Evolutionary conservation across 345 rosid species (phyloP), one percentile per base, ranked within the genome.

Genomic region (Euclidium syriacum): DNA sequence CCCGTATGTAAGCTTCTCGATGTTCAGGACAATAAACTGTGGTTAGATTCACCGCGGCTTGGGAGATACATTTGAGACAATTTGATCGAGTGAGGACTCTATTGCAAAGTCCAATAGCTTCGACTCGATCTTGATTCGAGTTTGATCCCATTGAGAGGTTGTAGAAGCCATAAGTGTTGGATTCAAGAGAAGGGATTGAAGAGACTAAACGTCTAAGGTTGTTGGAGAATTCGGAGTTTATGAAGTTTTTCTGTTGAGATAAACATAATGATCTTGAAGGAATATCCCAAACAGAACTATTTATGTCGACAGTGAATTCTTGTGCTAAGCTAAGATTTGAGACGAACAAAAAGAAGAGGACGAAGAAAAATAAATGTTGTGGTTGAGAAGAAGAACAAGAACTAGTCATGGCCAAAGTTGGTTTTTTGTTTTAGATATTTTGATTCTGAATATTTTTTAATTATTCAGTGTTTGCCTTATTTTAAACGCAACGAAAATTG

Each of bases 131-230:
- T 64, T 64, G 42, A 46, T 26, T 50, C 2, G 63, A 65, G 62
- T 12, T 14, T 36, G 14, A 5, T 25, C 57, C 58, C 1, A 8
- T 0, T 1, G 41, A 26, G 71, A 67, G 35, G 53, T 29, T 57
- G 64, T 67, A 67, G 64, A 67, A 67, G 6, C 36, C 35, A 4
- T 67, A 67, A 36, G 48, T 25, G 48, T 62, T 50, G 48, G 67
- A 6, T 17, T 3, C 4, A 18, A 62, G 58, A 36, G 48, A 11
- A 12, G 1, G 29, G 39, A 62, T 49, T 12, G 67, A 62, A 18
- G 67, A 49, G 36, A 62, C 67, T 4, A 48, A n/a, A 36, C 20
- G 22, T 8, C 50, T 38, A 26, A 62, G 58, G 6, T 62, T 62
- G 0, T 36, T 4, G 20, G 55, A 62, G 39, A 36, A 62, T 29